These are phyloP conservation scores for Ceratocystis diversiconidia DNA, from an alignment of 2,329 filamentous ascomycete genomes.

Conservation along the genomic window DNA sequence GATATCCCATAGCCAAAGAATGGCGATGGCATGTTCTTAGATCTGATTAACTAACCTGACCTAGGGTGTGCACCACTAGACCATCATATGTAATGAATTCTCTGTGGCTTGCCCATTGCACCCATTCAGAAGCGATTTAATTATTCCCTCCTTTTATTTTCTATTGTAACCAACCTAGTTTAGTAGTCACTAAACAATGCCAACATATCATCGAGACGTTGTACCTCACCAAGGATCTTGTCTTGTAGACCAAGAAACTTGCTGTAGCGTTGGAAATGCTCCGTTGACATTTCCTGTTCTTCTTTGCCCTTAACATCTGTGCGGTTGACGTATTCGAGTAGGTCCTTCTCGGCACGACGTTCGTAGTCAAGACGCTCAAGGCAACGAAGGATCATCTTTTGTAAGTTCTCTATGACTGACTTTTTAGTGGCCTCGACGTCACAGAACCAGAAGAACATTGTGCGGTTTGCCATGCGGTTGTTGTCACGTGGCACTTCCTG, in stretches of 20 bases:
- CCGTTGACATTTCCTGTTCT: conserved; percentile 60
- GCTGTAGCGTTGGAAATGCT: conserved; percentile 53
- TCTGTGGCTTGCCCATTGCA: no score
- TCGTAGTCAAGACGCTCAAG: conserved; percentile 70
- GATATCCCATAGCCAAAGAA: no score
- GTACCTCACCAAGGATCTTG: conserved; percentile 64
- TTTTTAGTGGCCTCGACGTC: conserved; percentile 58
- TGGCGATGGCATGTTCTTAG: no score
- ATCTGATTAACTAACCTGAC: no score
- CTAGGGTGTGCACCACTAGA: no score
- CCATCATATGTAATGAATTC: no score
- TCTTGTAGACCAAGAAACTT: conserved; percentile 50
- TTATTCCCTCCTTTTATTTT: conserved; percentile 8
- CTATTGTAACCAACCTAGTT: conserved; percentile 18
- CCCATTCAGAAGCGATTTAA: neutral
- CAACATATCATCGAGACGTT: conserved; percentile 71
- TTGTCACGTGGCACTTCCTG: conserved; percentile 90
- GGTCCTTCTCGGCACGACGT: conserved; percentile 52
- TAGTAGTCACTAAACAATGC: conserved; percentile 68
- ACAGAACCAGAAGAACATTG: conserved; percentile 85
- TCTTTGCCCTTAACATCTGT: conserved; percentile 76
- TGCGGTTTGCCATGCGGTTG: conserved; percentile 64
- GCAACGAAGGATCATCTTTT: conserved; percentile 78
- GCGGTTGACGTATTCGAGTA: conserved; percentile 69
- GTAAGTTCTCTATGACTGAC: conserved; percentile 63